phyloP scores from a whole-genome alignment of 2,329 filamentous ascomycete species.

The Botryotinia globosa region DNA sequence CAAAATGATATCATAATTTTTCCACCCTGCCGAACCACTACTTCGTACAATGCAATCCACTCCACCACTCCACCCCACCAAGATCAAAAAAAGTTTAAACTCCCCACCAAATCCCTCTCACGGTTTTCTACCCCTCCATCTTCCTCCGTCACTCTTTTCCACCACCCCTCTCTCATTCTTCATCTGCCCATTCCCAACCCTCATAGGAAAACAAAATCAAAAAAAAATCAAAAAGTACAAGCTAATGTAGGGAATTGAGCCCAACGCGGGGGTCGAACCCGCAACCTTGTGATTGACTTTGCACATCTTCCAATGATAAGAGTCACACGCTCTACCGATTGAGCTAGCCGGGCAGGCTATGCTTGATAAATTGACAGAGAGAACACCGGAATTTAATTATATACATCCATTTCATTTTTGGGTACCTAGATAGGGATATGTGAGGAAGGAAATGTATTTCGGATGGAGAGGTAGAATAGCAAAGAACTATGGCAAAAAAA shows the following conservation, averaged over 20 bases:
- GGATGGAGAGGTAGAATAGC: neutral
- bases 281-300: slow-evolving; percentile 43
- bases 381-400: rapidly evolving
- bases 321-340: slow-evolving; percentile 39
- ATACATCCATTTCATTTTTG: rapidly evolving
- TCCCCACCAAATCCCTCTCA: neutral
- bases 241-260: slow-evolving; percentile 27
- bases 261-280: slow-evolving; percentile 45
- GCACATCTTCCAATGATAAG: slow-evolving; percentile 25
- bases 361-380: neutral
- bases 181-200: too few species aligned
- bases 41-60: too few species aligned
- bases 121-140: neutral
- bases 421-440: neutral
- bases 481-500: neutral
- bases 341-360: slow-evolving; percentile 33
- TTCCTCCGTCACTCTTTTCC: neutral
- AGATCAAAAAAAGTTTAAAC: neutral
- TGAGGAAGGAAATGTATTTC: neutral
- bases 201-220: too few species aligned
- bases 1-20: neutral
- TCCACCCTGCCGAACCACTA: neutral
- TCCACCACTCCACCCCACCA: too few species aligned
- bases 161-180: neutral
- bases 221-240: neutral